Base-by-base conservation (phyloP, 352 stramenopile genomes). In the Phytophthora hibernalis region DNA sequence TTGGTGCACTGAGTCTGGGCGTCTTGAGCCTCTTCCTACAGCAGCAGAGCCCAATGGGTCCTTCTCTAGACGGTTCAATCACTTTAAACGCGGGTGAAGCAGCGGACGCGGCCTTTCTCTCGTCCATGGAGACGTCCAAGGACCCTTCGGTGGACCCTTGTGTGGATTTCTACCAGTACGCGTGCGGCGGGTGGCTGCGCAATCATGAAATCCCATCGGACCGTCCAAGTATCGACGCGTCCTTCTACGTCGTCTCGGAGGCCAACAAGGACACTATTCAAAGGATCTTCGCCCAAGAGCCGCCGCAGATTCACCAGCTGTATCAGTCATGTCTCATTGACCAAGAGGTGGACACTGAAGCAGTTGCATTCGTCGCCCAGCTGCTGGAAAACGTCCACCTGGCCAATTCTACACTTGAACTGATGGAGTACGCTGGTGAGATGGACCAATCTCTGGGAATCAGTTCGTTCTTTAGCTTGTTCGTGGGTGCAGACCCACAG, bases 91-190 rank as follows among this genome's bases (percentile, higher is more conserved):
- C 16, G 12, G 2, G 28, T 20, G 65, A 60, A 24, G 28, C 26
- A 5, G 22, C 57, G 2, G 61, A 83, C 47, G 55, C 62, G n/a
- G 75, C 70, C 1, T 91, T 90, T 68, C 77, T 78, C 43, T 59
- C 70, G 24, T 55, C 5, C 20, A 47, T 88, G 31, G 72, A 87
- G 18, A 59, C 69, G 6, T 82, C 80, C 38, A 87, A 90, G 57
- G 83, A 93, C 61, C 52, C 56, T 33, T 69, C 57, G 1, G 70
- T 69, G 10, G 82, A 93, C 50, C 87, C 87, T 33, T 95, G 87
- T 54, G 65, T 82, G 2, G 83, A 95, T 44, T 95, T 95, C 57
- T 92, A 89, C 68, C 61, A 80, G 53, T 91, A 91, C 67, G 84
- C 85, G 16, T 93, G 87, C 52, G 84, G 82, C 18, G 80, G 82